A percentile compares a stretch with the other conserved stretches of the same genome.
Evolutionary conservation across 768 basidiomycete genomes (phyloP).

Genomic region (Russula abietina): DNA sequence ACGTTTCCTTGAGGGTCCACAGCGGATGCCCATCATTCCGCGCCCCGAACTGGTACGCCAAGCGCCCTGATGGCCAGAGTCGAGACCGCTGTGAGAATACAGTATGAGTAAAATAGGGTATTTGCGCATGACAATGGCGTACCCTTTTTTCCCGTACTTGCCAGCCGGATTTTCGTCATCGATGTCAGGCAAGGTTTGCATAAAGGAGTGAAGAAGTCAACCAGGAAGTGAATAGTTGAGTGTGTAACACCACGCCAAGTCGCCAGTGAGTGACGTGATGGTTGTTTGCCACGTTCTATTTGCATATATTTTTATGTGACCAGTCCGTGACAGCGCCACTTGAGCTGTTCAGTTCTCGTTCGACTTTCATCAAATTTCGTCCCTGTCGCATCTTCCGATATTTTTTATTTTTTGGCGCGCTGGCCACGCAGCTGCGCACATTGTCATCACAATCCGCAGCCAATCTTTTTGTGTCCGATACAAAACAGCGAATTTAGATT

Average conservation of each 20-base stretch:
- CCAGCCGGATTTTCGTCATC: neutral
- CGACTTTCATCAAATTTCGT: constrained; percentile 1
- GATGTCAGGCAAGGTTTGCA: neutral
- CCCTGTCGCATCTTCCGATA: neutral
- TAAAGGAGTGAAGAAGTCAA: neutral
- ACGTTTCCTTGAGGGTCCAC: neutral
- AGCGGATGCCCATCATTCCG: neutral
- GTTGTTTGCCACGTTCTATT: neutral
- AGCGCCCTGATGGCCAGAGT: constrained; percentile 3
- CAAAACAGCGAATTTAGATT: neutral
- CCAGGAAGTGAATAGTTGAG: neutral
- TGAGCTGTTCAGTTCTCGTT: neutral
- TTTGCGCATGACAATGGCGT: constrained; percentile 4
- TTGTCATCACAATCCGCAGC: constrained; percentile 6
- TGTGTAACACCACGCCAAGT: neutral
- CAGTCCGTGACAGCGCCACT: constrained; percentile 6
- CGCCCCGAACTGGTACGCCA: neutral
- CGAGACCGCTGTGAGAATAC: constrained; percentile 13
- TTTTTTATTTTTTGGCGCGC: neutral
- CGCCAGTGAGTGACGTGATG: neutral
- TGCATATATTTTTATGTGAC: constrained; percentile 12
- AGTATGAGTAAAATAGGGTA: constrained; percentile 10
- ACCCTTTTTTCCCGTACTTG: neutral
- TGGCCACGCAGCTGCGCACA: neutral
- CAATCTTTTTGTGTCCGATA: neutral